Percentiles rank a stretch among this genome's conserved stretches.
phyloP scores from a whole-genome alignment of 192 early-diverging fungal genomes.

The Mycoemilia scoparia region DNA sequence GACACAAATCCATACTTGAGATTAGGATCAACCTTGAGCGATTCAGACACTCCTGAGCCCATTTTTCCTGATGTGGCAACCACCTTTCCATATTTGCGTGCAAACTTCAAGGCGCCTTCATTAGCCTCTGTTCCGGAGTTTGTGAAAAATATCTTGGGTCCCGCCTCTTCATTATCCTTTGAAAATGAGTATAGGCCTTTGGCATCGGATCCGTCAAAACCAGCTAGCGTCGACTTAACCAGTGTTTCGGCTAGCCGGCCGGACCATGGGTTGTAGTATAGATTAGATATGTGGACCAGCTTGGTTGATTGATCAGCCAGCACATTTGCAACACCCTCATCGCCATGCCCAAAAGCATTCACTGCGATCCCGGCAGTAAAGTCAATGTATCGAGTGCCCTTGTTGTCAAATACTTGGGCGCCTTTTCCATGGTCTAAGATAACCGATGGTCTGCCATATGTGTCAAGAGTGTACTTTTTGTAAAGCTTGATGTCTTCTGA shows the following conservation, averaged over 20 bases:
- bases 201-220: slow-evolving; percentile 26
- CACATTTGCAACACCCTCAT: slow-evolving; percentile 48
- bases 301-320: slow-evolving; percentile 66
- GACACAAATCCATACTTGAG: slow-evolving; percentile 61
- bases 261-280: slow-evolving; percentile 83
- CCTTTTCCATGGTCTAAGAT: slow-evolving; percentile 73
- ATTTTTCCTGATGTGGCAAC: slow-evolving; percentile 11
- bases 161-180: slow-evolving; percentile 3
- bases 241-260: slow-evolving; percentile 58
- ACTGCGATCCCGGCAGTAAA: slow-evolving; percentile 92
- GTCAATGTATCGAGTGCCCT: slow-evolving; percentile 67
- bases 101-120: slow-evolving; percentile 95
- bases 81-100: slow-evolving; percentile 62
- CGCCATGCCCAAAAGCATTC: slow-evolving; percentile 75
- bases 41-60: slow-evolving; percentile 22
- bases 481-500: slow-evolving; percentile 25
- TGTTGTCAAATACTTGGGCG: slow-evolving; percentile 55
- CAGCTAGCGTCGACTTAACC: slow-evolving; percentile 37
- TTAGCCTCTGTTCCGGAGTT: slow-evolving; percentile 98
- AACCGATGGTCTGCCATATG: slow-evolving; percentile 49
- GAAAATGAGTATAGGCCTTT: slow-evolving; percentile 4
- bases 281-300: slow-evolving; percentile 75
- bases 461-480: slow-evolving; percentile 45
- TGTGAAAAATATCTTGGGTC: slow-evolving; percentile 73
- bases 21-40: slow-evolving; percentile 25